These are phyloP conservation scores for Penicillium expansum DNA, from an alignment of 2,329 filamentous ascomycete species.

Conservation along the genomic window DNA sequence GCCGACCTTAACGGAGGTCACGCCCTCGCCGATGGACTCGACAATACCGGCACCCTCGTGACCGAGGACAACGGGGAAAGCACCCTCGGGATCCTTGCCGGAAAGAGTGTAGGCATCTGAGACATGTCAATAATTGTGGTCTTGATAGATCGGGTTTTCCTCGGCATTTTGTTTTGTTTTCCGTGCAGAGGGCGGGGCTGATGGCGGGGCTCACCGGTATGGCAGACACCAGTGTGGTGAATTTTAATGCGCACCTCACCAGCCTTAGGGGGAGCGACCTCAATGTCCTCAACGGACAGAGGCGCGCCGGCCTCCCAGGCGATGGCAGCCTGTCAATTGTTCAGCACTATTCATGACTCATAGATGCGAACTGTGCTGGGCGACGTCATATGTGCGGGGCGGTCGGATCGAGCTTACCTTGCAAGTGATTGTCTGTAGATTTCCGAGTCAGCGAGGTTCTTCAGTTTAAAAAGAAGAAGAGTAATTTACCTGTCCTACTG, in stretches of 20 bases:
- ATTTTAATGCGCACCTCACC: constrained; percentile 97
- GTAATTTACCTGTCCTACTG: constrained; percentile 54
- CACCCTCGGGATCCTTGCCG: constrained; percentile 95
- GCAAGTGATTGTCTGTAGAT: constrained; percentile 79
- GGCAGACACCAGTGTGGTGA: constrained; percentile 97
- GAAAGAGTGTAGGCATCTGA: constrained; percentile 89
- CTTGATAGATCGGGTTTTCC: neutral
- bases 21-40: constrained; percentile 90
- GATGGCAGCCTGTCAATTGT: constrained; percentile 68
- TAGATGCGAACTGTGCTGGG: neutral
- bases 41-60: constrained; percentile 91
- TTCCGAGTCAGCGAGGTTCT: constrained; percentile 8
- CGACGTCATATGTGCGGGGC: constrained; percentile 16
- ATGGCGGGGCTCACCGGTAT: constrained; percentile 67
- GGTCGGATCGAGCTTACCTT: constrained; percentile 52
- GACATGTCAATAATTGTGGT: constrained; percentile 5
- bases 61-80: constrained; percentile 83
- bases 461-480: neutral
- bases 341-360: constrained; percentile 16
- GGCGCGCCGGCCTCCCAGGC: constrained; percentile 96
- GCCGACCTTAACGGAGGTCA: constrained; percentile 89
- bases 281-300: constrained; percentile 84
- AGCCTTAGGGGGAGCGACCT: constrained; percentile 83
- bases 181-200: constrained; percentile 4
- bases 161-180: neutral